A percentile compares a stretch with the other conserved stretches of the same genome.
phyloP scores from a whole-genome alignment of 2,329 filamentous ascomycete genomes.

The Ophiostoma pallidulum region DNA sequence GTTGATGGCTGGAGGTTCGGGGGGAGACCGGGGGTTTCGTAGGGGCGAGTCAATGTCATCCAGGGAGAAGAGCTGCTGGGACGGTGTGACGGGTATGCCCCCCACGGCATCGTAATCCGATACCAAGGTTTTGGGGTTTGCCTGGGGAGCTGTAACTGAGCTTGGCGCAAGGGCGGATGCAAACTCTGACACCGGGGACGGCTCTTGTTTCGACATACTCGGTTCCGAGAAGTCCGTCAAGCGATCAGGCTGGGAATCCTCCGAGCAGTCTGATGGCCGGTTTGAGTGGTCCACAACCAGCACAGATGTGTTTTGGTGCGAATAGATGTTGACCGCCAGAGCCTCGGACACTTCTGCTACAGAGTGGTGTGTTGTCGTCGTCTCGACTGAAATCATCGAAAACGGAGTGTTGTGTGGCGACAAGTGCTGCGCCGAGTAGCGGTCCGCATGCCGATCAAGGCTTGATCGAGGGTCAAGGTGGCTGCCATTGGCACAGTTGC shows the following conservation, averaged over 20 bases:
- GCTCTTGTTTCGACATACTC: conserved; percentile 5
- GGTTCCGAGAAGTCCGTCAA: conserved; percentile 8
- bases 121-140: not conserved
- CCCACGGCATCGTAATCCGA: conserved; percentile 28
- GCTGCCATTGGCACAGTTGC: conserved; percentile 9
- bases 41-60: conserved; percentile 52
- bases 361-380: conserved; percentile 40
- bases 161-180: not conserved
- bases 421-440: conserved; percentile 41
- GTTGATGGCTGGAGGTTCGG: conserved; percentile 43
- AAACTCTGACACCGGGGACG: conserved; percentile 19
- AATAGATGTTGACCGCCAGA: conserved; percentile 50
- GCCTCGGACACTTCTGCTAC: conserved; percentile 53
- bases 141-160: not conserved
- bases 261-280: conserved; percentile 38
- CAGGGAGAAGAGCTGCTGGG: conserved; percentile 38
- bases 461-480: conserved; percentile 25
- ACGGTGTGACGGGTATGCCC: conserved; percentile 38
- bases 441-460: conserved; percentile 44
- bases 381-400: conserved; percentile 51
- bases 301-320: conserved; percentile 56
- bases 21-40: conserved; percentile 51
- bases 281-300: conserved; percentile 49
- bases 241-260: conserved; percentile 16
- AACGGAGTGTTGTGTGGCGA: conserved; percentile 53